Evolutionary conservation across 2,329 filamentous ascomycete genomes (phyloP).

Genomic region (Penicillium sp.): DNA sequence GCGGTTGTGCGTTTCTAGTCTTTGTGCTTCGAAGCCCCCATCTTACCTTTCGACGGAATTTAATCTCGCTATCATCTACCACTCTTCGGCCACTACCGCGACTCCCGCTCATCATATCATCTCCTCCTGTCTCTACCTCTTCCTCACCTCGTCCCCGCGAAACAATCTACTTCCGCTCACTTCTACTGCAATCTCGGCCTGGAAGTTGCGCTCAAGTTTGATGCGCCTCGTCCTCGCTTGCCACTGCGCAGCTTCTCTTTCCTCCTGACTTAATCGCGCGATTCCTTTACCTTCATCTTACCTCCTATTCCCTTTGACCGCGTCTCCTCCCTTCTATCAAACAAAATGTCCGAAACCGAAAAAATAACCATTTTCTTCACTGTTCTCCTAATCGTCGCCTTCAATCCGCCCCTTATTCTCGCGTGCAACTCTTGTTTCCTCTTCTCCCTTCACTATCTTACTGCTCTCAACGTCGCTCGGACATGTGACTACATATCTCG

Average conservation of each 20-base stretch:
- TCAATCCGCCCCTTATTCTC: slow-evolving; percentile 13
- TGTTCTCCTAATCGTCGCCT: slow-evolving; percentile 15
- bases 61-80: neutral
- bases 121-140: slow-evolving; percentile 13
- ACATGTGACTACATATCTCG: slow-evolving; percentile 11
- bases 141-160: neutral
- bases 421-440: slow-evolving; percentile 7
- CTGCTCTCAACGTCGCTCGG: slow-evolving; percentile 6
- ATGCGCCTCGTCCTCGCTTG: slow-evolving; percentile 5
- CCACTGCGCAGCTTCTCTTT: neutral
- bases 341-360: slow-evolving; percentile 10
- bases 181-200: neutral
- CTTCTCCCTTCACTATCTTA: slow-evolving; percentile 12
- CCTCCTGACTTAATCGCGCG: slow-evolving; percentile 5
- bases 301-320: neutral
- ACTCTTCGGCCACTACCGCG: slow-evolving; percentile 2
- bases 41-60: neutral
- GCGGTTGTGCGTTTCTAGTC: no score
- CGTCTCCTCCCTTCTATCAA: slow-evolving; percentile 4
- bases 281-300: neutral
- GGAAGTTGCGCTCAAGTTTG: neutral
- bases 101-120: neutral
- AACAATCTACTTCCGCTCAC: neutral
- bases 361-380: slow-evolving; percentile 13
- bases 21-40: slow-evolving; percentile 3